Percentiles rank a stretch among this genome's conserved stretches.
These are phyloP conservation scores for Theobroma cacao DNA, from an alignment of 345 rosid genomes.

Conservation along the genomic window DNA sequence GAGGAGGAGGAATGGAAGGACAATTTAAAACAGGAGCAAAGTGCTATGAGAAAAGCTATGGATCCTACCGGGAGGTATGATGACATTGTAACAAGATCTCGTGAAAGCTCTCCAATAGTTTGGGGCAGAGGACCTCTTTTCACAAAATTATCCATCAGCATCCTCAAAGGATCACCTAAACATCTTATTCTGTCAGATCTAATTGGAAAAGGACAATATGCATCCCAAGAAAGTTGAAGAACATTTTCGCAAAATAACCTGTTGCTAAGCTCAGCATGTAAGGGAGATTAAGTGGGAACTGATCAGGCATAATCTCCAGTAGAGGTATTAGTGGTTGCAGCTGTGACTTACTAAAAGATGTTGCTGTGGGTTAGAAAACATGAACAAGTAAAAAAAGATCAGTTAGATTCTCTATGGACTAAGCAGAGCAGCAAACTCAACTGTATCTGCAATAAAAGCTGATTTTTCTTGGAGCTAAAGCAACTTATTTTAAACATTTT, in stretches of 20 bases:
- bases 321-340: slow-evolving; percentile 36
- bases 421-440: not conserved
- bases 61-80: slow-evolving; percentile 35
- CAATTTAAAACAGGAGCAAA: not conserved
- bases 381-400: not conserved
- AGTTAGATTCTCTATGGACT: not conserved
- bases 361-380: slow-evolving; percentile 27
- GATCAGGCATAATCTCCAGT: slow-evolving; percentile 40
- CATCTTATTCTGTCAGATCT: not conserved
- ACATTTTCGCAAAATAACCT: slow-evolving; percentile 25
- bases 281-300: slow-evolving; percentile 31
- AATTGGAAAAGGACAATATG: not conserved
- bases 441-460: not conserved
- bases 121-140: slow-evolving; percentile 28
- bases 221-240: not conserved
- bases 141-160: slow-evolving; percentile 30
- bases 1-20: not conserved
- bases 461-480: not conserved
- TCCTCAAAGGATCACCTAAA: slow-evolving; percentile 38
- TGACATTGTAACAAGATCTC: slow-evolving; percentile 29
- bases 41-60: not conserved
- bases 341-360: slow-evolving; percentile 39
- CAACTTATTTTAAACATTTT: not conserved
- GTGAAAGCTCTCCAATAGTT: slow-evolving; percentile 27
- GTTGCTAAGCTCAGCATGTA: slow-evolving; percentile 33